Percentiles rank a stretch among this genome's conserved stretches.
Conservation (phyloP, 192 early-diverging fungal genomes). For the Kickxella alabastrina region DNA sequence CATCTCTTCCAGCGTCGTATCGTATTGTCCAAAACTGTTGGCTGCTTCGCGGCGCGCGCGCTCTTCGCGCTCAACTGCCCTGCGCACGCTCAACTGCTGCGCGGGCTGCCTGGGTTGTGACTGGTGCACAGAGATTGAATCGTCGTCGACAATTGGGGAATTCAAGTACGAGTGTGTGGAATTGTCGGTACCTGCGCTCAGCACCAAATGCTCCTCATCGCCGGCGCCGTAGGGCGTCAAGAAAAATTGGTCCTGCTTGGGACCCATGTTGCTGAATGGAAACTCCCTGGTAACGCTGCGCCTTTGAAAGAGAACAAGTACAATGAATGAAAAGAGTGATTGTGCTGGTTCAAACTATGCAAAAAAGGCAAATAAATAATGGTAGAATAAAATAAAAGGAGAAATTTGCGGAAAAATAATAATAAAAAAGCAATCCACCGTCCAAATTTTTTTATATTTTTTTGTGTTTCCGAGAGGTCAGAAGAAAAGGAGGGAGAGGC, state of each 20-base stretch:
- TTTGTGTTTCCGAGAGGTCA: too few species aligned
- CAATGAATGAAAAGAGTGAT: too few species aligned
- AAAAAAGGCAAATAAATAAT: too few species aligned
- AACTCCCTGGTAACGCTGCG: too few species aligned
- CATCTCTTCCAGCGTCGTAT: slow-evolving; percentile 19
- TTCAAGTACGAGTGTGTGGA: slow-evolving; percentile 37
- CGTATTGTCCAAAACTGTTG: slow-evolving; percentile 17
- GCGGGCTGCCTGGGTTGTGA: slow-evolving; percentile 33
- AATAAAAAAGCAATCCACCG: too few species aligned
- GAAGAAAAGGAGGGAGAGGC: too few species aligned
- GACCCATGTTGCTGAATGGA: slow-evolving; percentile 5
- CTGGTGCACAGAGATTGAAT: slow-evolving; percentile 32
- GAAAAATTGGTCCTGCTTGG: slow-evolving; percentile 26
- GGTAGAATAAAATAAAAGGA: too few species aligned
- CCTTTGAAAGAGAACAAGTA: too few species aligned
- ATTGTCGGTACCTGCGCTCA: slow-evolving; percentile 15
- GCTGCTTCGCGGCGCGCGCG: slow-evolving; percentile 17
- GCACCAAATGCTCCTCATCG: slow-evolving; percentile 34
- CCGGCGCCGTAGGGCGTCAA: slow-evolving; percentile 38
- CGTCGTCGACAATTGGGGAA: slow-evolving; percentile 46
- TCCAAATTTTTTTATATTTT: too few species aligned
- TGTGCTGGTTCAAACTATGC: too few species aligned
- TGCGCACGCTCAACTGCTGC: slow-evolving; percentile 39
- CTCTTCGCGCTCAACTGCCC: slow-evolving; percentile 34
- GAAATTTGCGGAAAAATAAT: too few species aligned